Conservation (phyloP, 176 grass and related monocot species). For the Oryza meridionalis region DNA sequence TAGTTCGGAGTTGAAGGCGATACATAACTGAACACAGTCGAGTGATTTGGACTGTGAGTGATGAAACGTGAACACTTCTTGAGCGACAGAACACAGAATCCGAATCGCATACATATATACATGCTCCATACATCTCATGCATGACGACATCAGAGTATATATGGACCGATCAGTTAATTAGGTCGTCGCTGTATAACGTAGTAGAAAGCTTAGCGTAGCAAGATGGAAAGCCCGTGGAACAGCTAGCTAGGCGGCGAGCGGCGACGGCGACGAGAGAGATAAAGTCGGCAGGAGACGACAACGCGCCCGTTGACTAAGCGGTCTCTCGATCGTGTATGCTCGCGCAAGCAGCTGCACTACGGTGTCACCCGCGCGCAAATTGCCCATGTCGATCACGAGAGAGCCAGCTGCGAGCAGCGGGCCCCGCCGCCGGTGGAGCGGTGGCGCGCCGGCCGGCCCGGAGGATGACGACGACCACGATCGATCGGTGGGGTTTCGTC, state of each 20-base stretch:
- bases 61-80: too few relatives aligned
- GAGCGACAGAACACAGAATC: background rate
- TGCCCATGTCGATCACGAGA: background rate
- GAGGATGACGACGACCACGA: background rate
- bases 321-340: background rate
- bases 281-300: background rate
- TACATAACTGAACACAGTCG: too few relatives aligned
- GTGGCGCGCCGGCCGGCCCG: background rate
- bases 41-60: too few relatives aligned
- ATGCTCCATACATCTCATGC: background rate
- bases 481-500: background rate
- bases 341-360: background rate
- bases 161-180: background rate
- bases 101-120: background rate
- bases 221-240: background rate
- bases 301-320: background rate
- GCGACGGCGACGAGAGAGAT: background rate
- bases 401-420: too few relatives aligned
- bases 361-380: background rate
- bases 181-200: background rate
- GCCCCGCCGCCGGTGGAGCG: background rate
- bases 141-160: background rate
- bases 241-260: background rate
- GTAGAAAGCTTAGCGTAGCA: background rate
- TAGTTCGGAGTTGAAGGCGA: too few relatives aligned